These are phyloP conservation scores for Beta corolliflora DNA, from an alignment of 179 eudicot genomes.

Conservation along the genomic window DNA sequence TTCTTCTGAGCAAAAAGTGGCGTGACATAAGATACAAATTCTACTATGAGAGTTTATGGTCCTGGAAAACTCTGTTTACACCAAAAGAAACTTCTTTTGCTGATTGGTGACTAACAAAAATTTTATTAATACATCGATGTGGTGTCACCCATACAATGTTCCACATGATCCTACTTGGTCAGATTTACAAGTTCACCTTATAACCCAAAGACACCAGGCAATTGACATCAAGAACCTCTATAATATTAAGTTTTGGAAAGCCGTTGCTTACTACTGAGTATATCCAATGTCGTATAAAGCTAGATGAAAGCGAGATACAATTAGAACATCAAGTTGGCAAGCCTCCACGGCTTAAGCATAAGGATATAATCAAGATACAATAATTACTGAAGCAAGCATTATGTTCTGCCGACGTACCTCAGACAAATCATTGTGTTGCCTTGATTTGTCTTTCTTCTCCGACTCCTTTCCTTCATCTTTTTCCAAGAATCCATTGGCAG, in stretches of 20 bases:
- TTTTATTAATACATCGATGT: neutral
- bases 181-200: neutral
- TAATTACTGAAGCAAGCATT: neutral
- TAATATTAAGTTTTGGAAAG: too few species aligned
- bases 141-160: neutral
- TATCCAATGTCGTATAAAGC: neutral
- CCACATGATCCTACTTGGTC: neutral
- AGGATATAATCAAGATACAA: neutral
- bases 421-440: constrained; percentile 50
- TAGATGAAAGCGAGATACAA: neutral
- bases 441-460: constrained; percentile 34
- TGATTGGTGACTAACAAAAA: neutral
- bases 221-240: neutral
- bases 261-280: neutral
- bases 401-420: constrained; percentile 46
- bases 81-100: neutral
- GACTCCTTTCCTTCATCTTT: constrained; percentile 37
- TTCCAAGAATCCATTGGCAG: constrained; percentile 37
- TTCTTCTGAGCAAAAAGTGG: neutral
- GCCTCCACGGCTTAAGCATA: neutral
- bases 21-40: neutral
- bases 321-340: neutral
- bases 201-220: neutral
- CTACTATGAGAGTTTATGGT: neutral
- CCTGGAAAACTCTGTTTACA: neutral